Evolutionary conservation across 2,329 filamentous ascomycete species (phyloP), one percentile per base, ranked within the genome.

Genomic region (Colletotrichum sp.): DNA sequence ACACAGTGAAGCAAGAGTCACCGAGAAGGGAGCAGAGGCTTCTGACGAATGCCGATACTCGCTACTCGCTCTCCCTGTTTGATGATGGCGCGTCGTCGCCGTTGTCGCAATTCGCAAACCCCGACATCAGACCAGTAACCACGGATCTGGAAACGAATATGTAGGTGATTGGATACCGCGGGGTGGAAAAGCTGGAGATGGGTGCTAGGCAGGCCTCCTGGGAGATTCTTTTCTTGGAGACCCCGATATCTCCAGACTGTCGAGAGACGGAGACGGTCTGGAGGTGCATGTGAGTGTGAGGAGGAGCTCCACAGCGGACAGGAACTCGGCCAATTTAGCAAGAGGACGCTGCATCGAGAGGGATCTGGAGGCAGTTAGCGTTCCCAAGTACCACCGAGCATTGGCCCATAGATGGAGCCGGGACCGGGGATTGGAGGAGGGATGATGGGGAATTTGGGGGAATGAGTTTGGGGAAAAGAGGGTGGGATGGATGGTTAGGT

Each of bases 331-430:
- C 78, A 78, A 77, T 76, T 72, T 77, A 62, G 59, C 68, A 68
- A 72, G 49, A 69, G 44, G 34, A 71, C n/a, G 65, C 63, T 68
- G 76, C 72, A 75, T 76, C 72, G 52, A 36, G 44, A 69, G 66
- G 39, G 36, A 77, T 39, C 49, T 64, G 69, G 67, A 74, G 63
- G 59, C 60, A 67, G 71, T 69, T 76, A 79, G 78, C 77, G 78
- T 75, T 66, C 30, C 73, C 39, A 59, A 82, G 78, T 81, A 81
- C 78, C 77, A 79, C 81, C 79, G 80, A 80, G 80, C 68, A 80
- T 80, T 80, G 76, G 79, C 77, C 80, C 80, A 44, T 44, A 78
- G 79, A 76, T 71, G 75, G 78, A 62, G 73, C 32, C 77, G 74
- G 78, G 76, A 39, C 70, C 44, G 68, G 71, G 74, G 75, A 67